A percentile compares a stretch with the other conserved stretches of the same genome.
Evolutionary conservation across 2,329 filamentous ascomycete genomes (phyloP).

Genomic region (Sphaerulina musiva): DNA sequence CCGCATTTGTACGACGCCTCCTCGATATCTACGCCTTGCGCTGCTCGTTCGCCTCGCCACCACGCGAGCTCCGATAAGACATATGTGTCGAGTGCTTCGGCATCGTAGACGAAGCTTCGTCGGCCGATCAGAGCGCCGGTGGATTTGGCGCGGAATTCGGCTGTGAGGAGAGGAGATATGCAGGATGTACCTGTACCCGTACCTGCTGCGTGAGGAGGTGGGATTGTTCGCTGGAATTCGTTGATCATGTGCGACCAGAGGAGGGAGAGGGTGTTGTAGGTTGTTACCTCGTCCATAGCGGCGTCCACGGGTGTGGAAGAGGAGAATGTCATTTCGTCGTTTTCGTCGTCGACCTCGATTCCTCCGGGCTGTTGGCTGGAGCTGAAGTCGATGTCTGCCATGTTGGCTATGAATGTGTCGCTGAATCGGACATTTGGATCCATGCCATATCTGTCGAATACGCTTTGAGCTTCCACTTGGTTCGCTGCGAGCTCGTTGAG

Average conservation of each 20-base stretch:
- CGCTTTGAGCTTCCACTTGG: slow-evolving; percentile 58
- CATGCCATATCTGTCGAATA: slow-evolving; percentile 68
- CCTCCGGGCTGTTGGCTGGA: not conserved
- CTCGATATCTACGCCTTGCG: slow-evolving; percentile 69
- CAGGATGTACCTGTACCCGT: slow-evolving; percentile 22
- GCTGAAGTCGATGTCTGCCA: slow-evolving; percentile 60
- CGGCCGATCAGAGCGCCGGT: slow-evolving; percentile 50
- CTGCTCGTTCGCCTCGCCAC: slow-evolving; percentile 73
- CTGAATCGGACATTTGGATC: slow-evolving; percentile 63
- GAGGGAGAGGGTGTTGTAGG: slow-evolving; percentile 53
- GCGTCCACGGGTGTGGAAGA: slow-evolving; percentile 32
- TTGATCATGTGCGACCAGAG: slow-evolving; percentile 60
- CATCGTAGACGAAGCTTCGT: slow-evolving; percentile 61
- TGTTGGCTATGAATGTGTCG: slow-evolving; percentile 69
- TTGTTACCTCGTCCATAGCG: slow-evolving; percentile 45
- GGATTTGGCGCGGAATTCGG: slow-evolving; percentile 47
- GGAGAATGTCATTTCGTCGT: slow-evolving; percentile 38
- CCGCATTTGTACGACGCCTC: slow-evolving; percentile 78
- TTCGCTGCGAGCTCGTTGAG: slow-evolving; percentile 69
- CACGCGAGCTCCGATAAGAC: slow-evolving; percentile 66
- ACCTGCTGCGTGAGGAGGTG: no score
- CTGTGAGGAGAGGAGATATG: slow-evolving; percentile 52
- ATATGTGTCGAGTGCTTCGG: slow-evolving; percentile 57
- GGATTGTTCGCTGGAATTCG: slow-evolving; percentile 46
- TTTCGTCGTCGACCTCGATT: not conserved